These are phyloP conservation scores for Coniferiporia sulphurascens DNA, from an alignment of 1,284 basidiomycete genomes.

Conservation along the genomic window DNA sequence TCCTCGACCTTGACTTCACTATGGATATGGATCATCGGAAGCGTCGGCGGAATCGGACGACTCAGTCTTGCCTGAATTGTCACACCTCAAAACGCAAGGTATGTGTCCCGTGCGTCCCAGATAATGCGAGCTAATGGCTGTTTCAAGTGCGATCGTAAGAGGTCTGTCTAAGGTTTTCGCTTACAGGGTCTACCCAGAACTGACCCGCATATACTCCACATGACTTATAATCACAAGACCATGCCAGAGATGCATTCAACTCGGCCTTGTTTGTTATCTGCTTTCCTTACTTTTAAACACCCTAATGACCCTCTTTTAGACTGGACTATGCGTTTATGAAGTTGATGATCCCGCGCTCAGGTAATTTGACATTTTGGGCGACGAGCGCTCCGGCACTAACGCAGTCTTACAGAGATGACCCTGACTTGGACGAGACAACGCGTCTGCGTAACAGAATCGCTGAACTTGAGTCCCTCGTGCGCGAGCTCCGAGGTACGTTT, in stretches of 20 bases:
- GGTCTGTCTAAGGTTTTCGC: slow-evolving; percentile 8
- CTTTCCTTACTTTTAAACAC: slow-evolving; percentile 18
- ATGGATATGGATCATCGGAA: slow-evolving; percentile 37
- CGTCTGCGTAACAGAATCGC: slow-evolving; percentile 80
- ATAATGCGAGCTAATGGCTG: background rate
- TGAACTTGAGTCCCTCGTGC: slow-evolving; percentile 83
- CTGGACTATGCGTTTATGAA: slow-evolving; percentile 88
- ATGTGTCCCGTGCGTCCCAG: slow-evolving; percentile 23
- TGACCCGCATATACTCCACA: slow-evolving; percentile 13
- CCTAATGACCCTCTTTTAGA: slow-evolving; percentile 38
- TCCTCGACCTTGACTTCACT: slow-evolving; percentile 18
- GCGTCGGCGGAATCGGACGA: slow-evolving; percentile 77
- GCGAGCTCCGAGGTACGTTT: slow-evolving; percentile 67
- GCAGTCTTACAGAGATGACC: slow-evolving; percentile 61
- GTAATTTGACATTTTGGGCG: slow-evolving; percentile 37
- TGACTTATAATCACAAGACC: slow-evolving; percentile 39
- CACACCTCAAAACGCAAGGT: slow-evolving; percentile 92
- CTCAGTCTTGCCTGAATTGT: slow-evolving; percentile 85
- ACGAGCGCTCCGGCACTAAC: slow-evolving; percentile 6
- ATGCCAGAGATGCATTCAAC: slow-evolving; percentile 83
- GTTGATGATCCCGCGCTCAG: slow-evolving; percentile 82
- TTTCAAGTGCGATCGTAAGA: slow-evolving; percentile 34
- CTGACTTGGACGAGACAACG: slow-evolving; percentile 76
- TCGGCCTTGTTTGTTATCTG: slow-evolving; percentile 54
- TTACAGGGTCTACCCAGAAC: background rate